Evolutionary conservation across 768 basidiomycete species (phyloP).

Genomic region (Mycena vulgaris): DNA sequence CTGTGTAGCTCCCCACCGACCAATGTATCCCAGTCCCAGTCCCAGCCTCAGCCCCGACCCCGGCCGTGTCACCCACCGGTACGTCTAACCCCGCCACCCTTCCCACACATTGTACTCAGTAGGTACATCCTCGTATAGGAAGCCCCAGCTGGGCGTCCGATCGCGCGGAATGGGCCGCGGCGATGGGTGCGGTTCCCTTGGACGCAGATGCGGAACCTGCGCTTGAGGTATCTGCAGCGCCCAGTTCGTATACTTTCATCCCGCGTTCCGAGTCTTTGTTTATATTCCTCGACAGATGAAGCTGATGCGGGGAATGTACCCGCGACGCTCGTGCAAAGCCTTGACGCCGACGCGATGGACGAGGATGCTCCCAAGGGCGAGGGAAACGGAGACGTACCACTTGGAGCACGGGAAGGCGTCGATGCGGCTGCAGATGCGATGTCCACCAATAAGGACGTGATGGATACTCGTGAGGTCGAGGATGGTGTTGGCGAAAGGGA

Average conservation of each 20-base stretch:
- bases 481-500: background rate
- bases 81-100: background rate
- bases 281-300: no score
- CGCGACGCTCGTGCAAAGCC: background rate
- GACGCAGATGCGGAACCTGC: background rate
- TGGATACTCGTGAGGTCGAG: no score
- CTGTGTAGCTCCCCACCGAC: no score
- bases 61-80: constrained; percentile 11
- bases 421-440: no score
- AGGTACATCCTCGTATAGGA: background rate
- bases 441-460: no score
- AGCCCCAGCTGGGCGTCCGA: constrained; percentile 9
- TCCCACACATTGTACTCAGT: background rate
- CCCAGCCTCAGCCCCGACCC: no score
- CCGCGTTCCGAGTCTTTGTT: background rate
- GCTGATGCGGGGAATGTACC: no score
- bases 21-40: no score
- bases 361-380: constrained; percentile 1
- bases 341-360: background rate
- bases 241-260: background rate
- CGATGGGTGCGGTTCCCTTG: background rate
- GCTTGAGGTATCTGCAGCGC: background rate
- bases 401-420: no score
- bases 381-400: no score
- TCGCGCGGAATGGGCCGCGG: constrained; percentile 8